Conservation (phyloP, 73 alveolate genomes). For the Diophrys appendiculata region DNA sequence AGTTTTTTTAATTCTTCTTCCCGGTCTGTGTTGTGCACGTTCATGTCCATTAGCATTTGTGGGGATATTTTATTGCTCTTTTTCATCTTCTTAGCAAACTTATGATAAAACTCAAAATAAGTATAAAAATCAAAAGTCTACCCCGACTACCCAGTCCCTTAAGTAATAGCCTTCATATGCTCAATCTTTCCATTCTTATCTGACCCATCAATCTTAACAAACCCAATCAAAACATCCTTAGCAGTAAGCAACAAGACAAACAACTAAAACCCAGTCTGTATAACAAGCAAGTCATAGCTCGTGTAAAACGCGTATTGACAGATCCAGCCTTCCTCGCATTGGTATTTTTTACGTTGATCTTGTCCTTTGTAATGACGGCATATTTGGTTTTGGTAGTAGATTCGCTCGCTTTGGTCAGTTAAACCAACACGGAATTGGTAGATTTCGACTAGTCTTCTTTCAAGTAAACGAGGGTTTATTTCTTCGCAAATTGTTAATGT, state of each 20-base stretch:
- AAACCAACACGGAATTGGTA: constrained; percentile 36
- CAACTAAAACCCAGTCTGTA: constrained; percentile 25
- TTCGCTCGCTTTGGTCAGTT: constrained; percentile 1
- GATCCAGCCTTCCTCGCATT: constrained; percentile 40
- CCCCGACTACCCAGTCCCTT: background rate
- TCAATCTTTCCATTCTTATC: no score
- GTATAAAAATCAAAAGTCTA: background rate
- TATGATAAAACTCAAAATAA: background rate
- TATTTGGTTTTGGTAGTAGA: constrained; percentile 24
- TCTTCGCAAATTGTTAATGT: constrained; percentile 11
- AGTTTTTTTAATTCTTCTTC: background rate
- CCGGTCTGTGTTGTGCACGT: background rate
- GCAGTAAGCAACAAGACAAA: constrained; percentile 8
- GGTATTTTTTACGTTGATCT: constrained; percentile 11
- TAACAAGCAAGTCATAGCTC: constrained; percentile 9
- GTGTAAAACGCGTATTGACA: constrained; percentile 36
- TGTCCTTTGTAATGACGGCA: constrained; percentile 31
- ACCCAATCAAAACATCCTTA: constrained; percentile 5
- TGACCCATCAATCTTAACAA: no score
- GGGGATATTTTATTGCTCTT: background rate
- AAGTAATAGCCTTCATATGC: background rate
- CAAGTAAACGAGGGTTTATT: background rate
- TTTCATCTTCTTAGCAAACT: background rate
- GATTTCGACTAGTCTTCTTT: constrained; percentile 29
- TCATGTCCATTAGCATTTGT: background rate